Percentiles rank a stretch among this genome's conserved stretches.
Evolutionary conservation across 2,329 filamentous ascomycete genomes (phyloP).

Genomic region (Cadophora luteo-olivacea): DNA sequence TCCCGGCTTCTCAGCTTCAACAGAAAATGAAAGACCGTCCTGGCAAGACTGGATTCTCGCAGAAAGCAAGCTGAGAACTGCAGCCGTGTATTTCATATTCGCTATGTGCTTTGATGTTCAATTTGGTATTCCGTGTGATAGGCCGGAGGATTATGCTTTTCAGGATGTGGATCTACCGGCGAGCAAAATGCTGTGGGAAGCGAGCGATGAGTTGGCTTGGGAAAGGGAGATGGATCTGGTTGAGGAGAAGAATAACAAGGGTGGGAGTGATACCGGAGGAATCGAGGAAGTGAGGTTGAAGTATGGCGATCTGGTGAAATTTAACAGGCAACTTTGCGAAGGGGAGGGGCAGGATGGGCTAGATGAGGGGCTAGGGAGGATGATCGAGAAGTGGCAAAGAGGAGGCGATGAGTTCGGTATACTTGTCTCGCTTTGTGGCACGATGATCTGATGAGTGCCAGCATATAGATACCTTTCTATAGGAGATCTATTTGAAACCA

Average conservation of each 20-base stretch:
- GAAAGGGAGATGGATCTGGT: neutral
- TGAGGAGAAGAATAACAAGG: neutral
- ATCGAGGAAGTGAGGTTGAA: neutral
- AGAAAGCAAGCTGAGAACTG: constrained; percentile 14
- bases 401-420: constrained; percentile 16
- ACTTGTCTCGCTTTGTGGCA: constrained; percentile 17
- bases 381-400: constrained; percentile 11
- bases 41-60: constrained; percentile 19
- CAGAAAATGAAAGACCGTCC: neutral
- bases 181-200: constrained; percentile 12
- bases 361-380: neutral
- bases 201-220: constrained; percentile 12
- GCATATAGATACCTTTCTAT: neutral
- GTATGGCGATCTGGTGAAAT: constrained; percentile 11
- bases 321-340: constrained; percentile 6
- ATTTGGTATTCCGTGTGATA: constrained; percentile 20
- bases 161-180: constrained; percentile 19
- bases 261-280: no score
- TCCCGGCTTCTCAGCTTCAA: neutral
- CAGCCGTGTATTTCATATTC: constrained; percentile 13
- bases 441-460: neutral
- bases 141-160: constrained; percentile 8
- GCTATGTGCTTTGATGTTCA: constrained; percentile 16
- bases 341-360: neutral
- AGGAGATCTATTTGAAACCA: neutral